Base-by-base conservation (phyloP, 1,284 basidiomycete genomes). In the Heliocybe sulcata region DNA sequence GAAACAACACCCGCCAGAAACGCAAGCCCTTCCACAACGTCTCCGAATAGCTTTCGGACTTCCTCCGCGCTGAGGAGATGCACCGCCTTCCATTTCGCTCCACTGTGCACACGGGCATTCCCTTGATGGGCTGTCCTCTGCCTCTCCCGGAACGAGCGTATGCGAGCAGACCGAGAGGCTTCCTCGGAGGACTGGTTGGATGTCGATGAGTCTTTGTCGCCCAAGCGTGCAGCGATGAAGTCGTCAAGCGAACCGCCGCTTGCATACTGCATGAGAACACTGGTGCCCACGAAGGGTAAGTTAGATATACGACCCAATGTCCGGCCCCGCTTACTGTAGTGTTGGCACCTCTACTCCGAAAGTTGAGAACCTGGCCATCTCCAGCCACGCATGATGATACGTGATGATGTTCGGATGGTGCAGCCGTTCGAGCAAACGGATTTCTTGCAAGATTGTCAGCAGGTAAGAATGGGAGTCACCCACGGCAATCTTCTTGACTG, bases 341-440 rank as follows among this genome's bases (percentile, higher is more conserved):
- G 92, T 89, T 2, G 90, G 90, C 16, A 95, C 82, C 59, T 83
- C 81, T 0, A 90, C 90, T 0, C 91, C 92, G 65, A 94, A 94
- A 0, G 83, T 73, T 1, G 92, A 94, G 70, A 95, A 95, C 57
- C 86, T 85, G 51, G 79, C 81, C 0, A 80, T 77, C 67, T 98
- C 94, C 19, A 98, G 81, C 94, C 94, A 98, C 0, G 94, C 85
- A 63, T 97, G 94, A 68, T 97, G 94, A 65, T 97, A 97, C 16
- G 91, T 92, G 58, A 97, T 83, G 61, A 98, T 93, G 61, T 97
- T 96, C 2, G 87, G 89, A 71, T 98, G 94, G 54, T 87, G 83
- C 2, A 98, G 73, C n/a, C 81, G 77, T 66, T 97, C 93, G 53
- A 97, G 74, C 3, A 95, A 74, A 60, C 75, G 52, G 51, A 85